Base-by-base conservation (phyloP, 306 rosid species). In the Trifolium subterraneum region DNA sequence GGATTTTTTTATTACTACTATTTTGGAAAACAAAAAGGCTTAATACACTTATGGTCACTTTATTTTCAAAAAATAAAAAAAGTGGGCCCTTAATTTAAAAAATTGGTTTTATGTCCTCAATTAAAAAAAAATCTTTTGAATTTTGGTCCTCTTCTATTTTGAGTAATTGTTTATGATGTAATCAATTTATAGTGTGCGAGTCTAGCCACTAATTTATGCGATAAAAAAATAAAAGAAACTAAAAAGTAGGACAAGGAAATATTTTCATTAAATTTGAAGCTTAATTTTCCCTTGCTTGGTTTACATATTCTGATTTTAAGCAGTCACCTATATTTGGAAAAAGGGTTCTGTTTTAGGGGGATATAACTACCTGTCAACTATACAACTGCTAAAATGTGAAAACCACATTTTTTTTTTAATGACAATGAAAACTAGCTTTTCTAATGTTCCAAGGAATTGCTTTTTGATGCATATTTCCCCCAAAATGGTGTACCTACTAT, bases 341-440 rank as follows among this genome's bases (percentile, higher is more conserved):
- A 63, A 62, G 59, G 23, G 61, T 79, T 84, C 85, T 79, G 15
- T 81, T 80, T 79, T 78, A 75, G 80, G 73, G 86, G 85, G 90
- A 78, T 75, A 86, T 72, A 66, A 78, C 76, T 77, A 81, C 88
- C 84, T 77, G 47, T 71, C 84, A 88, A 86, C 88, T 75, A 74
- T 83, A 72, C 39, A 77, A 64, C 4, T 39, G 5, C 83, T 72
- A 68, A 41, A 39, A 64, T 64, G 82, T 79, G 25, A 78, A 84
- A 69, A 87, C 71, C 18, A 25, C 14, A 12, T 7, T 59, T 13
- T 29, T 27, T 23, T 56, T 25, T 25, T 23, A 3, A 59, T 13
- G 13, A 13, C 2, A 58, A 22, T 75, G 13, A 80, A 87, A 89
- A 82, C 87, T 73, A 85, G 76, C 89, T 77, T 80, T 73, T 70